A percentile compares a stretch with the other conserved stretches of the same genome.
These are phyloP conservation scores for Zygosaccharomyces pseudorouxii DNA, from an alignment of 805 yeast species.

Conservation along the genomic window DNA sequence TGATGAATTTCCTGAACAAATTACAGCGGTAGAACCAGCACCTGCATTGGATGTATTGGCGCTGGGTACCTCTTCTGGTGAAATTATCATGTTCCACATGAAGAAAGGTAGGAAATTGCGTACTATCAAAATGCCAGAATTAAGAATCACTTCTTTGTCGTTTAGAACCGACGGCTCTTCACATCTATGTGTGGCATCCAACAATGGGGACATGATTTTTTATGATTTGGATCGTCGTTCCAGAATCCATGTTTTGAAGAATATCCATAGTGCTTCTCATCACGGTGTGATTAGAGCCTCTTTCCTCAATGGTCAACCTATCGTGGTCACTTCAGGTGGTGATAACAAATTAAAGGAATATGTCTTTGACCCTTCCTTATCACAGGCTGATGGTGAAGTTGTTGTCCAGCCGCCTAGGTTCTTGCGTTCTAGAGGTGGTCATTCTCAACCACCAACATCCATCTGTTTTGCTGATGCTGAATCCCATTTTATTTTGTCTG, in stretches of 20 bases:
- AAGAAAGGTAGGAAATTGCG: slow-evolving; percentile 56
- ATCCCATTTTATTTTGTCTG: slow-evolving; percentile 80
- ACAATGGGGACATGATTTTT: slow-evolving; percentile 77
- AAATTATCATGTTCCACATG: slow-evolving; percentile 60
- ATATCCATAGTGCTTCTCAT: slow-evolving; percentile 62
- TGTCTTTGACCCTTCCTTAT: slow-evolving; percentile 88
- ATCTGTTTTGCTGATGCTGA: slow-evolving; percentile 73
- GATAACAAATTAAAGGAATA: slow-evolving; percentile 86
- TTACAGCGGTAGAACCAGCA: slow-evolving; percentile 71
- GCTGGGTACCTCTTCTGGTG: slow-evolving; percentile 67
- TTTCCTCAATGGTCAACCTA: slow-evolving; percentile 88
- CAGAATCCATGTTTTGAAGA: slow-evolving; percentile 69
- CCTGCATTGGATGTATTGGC: slow-evolving; percentile 86
- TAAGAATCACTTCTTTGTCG: slow-evolving; percentile 54
- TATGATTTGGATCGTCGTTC: slow-evolving; percentile 71
- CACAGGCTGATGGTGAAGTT: slow-evolving; percentile 44
- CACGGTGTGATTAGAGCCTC: slow-evolving; percentile 75
- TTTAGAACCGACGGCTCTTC: slow-evolving; percentile 89
- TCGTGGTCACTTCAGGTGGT: slow-evolving; percentile 82
- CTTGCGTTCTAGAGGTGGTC: slow-evolving; percentile 95
- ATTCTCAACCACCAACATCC: slow-evolving; percentile 78
- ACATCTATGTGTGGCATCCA: slow-evolving; percentile 74
- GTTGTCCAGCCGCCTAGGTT: slow-evolving; percentile 86
- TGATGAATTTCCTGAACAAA: slow-evolving; percentile 47
- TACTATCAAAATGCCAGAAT: slow-evolving; percentile 42